Evolutionary conservation across 2,329 filamentous ascomycete genomes (phyloP), one percentile per base, ranked within the genome.

Genomic region (Penicillium nordicum): DNA sequence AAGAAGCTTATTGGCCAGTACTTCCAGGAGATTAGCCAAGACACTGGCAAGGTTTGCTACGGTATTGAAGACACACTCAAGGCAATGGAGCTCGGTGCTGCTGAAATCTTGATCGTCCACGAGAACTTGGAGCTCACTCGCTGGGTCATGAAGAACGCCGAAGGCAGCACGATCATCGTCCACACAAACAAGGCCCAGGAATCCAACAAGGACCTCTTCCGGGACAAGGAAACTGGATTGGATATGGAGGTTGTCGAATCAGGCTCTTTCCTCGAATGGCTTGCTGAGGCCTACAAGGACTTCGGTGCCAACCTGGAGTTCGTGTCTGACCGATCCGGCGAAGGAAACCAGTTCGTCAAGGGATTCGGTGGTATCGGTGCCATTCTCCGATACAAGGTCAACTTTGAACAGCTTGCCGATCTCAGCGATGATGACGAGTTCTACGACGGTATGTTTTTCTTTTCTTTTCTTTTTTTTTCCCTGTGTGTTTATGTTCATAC

Each of bases 311-410:
- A 87, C 32, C 85, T 99, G 42, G 94, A 99, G 76, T 99, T 99
- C 68, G 94, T 99, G 63, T 97, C 94, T 47, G 95, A 99, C 75
- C 88, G 92, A 64, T 97, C 93, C 59, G 96, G 90, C 59, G 94
- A 99, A 80, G 94, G 94, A 74, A 99, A 99, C 80, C 94, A 99
- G 82, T 99, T 99, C 79, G 94, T 99, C 71, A 97, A 97, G 82
- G 94, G 94, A 63, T 99, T 99, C 73, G 94, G 94, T 87, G 94
- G 94, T 72, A 96, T 99, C 69, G 94, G 94, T 66, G 93, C 93
- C 63, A 88, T 99, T 71, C 86, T 99, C 74, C 92, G 94, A 68
- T 99, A 99, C 87, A 97, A 97, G 83, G 91, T 99, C 83, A 99
- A 99, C 83, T 99, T 99, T 80, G 95, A 99, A 80, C 95, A 99